Evolutionary conservation across 116 monocot genomes (phyloP).

Genomic region (Posidonia oceanica): DNA sequence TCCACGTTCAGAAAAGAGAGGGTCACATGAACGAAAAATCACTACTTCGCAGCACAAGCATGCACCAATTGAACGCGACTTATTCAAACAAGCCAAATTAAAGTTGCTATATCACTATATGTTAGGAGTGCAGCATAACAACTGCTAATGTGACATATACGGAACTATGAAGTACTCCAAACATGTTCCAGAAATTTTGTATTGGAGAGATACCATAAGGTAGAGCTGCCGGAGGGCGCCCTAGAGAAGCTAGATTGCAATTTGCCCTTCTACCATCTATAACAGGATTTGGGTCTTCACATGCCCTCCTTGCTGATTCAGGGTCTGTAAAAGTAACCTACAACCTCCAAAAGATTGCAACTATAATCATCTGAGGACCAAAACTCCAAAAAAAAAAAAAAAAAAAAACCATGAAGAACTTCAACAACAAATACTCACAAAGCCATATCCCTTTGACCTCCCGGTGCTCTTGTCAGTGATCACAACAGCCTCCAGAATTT

Average conservation of each 20-base stretch:
- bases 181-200: too few relatives aligned
- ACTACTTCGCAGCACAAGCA: too few relatives aligned
- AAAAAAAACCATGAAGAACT: neutral
- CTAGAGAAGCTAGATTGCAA: constrained; percentile 78
- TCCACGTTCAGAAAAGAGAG: too few relatives aligned
- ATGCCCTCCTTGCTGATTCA: constrained; percentile 61
- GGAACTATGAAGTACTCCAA: too few relatives aligned
- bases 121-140: too few relatives aligned
- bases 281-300: constrained; percentile 57
- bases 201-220: constrained; percentile 18
- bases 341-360: neutral
- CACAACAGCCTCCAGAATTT: constrained; percentile 65
- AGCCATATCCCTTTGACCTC: constrained; percentile 59
- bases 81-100: too few relatives aligned
- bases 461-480: constrained; percentile 52
- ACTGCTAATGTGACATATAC: too few relatives aligned
- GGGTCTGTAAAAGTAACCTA: constrained; percentile 78
- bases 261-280: constrained; percentile 74
- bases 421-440: constrained; percentile 32
- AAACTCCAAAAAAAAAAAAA: constrained; percentile 8
- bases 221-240: constrained; percentile 36
- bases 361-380: neutral
- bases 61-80: too few relatives aligned
- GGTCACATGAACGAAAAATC: too few relatives aligned
- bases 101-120: too few relatives aligned